Base-by-base conservation (phyloP, 2,329 filamentous ascomycete species). In the Clonostachys rosea region DNA sequence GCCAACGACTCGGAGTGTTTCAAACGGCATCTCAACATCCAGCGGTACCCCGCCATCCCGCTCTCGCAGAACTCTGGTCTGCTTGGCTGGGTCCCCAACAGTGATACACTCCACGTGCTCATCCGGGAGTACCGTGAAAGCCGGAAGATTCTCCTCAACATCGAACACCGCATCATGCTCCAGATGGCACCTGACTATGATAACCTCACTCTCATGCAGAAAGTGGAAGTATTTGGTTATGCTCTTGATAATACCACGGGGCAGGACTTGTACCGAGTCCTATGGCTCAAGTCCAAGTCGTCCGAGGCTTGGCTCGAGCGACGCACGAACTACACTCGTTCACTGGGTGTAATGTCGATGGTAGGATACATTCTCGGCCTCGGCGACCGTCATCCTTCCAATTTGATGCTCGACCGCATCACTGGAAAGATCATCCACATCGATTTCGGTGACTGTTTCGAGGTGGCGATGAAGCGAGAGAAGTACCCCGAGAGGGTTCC, bases 161-260 rank as follows among this genome's bases (percentile, higher is more conserved):
- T 99, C 54, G 94, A 99, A 70, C 94, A 99, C 64, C 87, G 95
- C 40, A 99, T 99, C 65, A 99, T 99, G 94, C 75, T 99, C 48
- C 95, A 99, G 66, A 99, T 99, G 94, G 94, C 94, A 20, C 95
- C 94, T 1, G 94, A 99, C 64, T 99, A 97, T 61, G 94, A 99
- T 63, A 96, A 96, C 59, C 83, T 99, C 42, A 97, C 95, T 1
- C 80, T 99, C 35, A 97, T 99, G 94, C 95, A 99, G 64, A 99
- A 99, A 71, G 95, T 99, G 1, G 95, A 99, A 67, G 94, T 99
- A 11, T 99, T 99, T 63, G 92, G 94, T 34, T 99, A 99, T 64
- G 95, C 94, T 5, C 84, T 99, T 50, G 95, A 99, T 70, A 99
- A 99, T 65, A 99, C 94, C 1, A 99, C 94, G 1, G 95, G 94